phyloP scores from a whole-genome alignment of 1,284 basidiomycete species.

The Phylloboletellus chloephorus region DNA sequence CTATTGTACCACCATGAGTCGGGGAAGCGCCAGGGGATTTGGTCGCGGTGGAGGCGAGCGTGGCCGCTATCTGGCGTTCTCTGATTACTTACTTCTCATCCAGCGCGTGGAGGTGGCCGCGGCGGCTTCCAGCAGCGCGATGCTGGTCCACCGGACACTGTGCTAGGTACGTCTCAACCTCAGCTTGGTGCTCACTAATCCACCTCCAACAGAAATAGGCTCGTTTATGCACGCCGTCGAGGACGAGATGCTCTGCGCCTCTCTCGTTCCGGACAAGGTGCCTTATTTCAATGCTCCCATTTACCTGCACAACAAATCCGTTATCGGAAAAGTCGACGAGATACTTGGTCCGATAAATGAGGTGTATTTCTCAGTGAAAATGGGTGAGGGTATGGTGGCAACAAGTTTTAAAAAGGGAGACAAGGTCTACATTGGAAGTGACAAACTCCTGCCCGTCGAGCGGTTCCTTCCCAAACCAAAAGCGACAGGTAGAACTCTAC shows the following conservation, averaged over 20 bases:
- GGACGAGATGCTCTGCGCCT: slow-evolving; percentile 96
- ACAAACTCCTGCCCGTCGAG: slow-evolving; percentile 95
- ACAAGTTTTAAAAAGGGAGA: slow-evolving; percentile 95
- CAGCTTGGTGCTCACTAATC: slow-evolving; percentile 5
- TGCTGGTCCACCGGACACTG: slow-evolving; percentile 78
- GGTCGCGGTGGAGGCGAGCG: slow-evolving; percentile 40
- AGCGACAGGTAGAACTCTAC: slow-evolving; percentile 48
- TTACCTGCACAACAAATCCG: slow-evolving; percentile 96
- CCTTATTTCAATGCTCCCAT: slow-evolving; percentile 99
- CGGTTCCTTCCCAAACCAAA: slow-evolving; percentile 98
- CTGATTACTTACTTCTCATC: slow-evolving; percentile 9
- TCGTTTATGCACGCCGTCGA: slow-evolving; percentile 92
- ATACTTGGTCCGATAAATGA: slow-evolving; percentile 98
- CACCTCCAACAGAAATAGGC: slow-evolving; percentile 64
- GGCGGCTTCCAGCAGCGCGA: slow-evolving; percentile 70
- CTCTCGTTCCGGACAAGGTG: slow-evolving; percentile 82
- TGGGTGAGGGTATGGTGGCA: slow-evolving; percentile 94
- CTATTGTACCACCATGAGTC: slow-evolving; percentile 38
- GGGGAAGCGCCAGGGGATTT: slow-evolving; percentile 43
- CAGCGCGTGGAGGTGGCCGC: slow-evolving; percentile 53
- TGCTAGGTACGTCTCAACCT: slow-evolving; percentile 53
- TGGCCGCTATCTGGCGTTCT: not conserved
- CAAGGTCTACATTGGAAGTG: slow-evolving; percentile 94
- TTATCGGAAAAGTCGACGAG: slow-evolving; percentile 94
- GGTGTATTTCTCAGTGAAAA: slow-evolving; percentile 97